A percentile compares a stretch with the other conserved stretches of the same genome.
phyloP scores from a whole-genome alignment of 2,329 filamentous ascomycete species.

The Penicillium decumbens region DNA sequence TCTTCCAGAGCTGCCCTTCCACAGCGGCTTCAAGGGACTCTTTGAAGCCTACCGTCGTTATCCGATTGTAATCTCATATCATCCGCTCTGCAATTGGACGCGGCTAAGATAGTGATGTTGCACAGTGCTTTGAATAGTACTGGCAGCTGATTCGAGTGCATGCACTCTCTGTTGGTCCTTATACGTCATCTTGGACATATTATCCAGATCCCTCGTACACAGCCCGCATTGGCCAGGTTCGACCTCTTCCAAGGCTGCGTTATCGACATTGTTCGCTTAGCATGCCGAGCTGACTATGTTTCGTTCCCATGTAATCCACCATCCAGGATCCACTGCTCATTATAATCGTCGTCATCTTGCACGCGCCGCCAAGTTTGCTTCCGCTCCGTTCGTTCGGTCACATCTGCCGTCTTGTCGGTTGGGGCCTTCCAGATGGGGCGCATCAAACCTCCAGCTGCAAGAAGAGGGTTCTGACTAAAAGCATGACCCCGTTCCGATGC shows the following conservation, averaged over 20 bases:
- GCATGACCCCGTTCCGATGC: constrained; percentile 27
- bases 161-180: not conserved
- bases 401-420: constrained; percentile 24
- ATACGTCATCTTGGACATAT: not conserved
- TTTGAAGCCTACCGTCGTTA: constrained; percentile 4
- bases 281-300: constrained; percentile 1
- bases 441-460: constrained; percentile 42
- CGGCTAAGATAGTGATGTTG: not conserved
- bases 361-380: constrained; percentile 46
- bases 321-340: constrained; percentile 47
- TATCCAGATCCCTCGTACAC: not conserved
- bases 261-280: not conserved
- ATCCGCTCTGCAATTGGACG: not conserved
- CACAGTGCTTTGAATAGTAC: not conserved
- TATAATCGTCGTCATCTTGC: constrained; percentile 46
- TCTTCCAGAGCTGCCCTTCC: not conserved
- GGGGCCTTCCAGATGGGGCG: constrained; percentile 44
- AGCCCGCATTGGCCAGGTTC: not conserved
- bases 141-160: not conserved
- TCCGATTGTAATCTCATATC: constrained; percentile 3
- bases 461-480: constrained; percentile 44
- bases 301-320: constrained; percentile 40
- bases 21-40: not conserved
- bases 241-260: not conserved
- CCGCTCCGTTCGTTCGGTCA: constrained; percentile 27